Conservation (phyloP, 768 basidiomycete species). For the Vararia minispora region DNA sequence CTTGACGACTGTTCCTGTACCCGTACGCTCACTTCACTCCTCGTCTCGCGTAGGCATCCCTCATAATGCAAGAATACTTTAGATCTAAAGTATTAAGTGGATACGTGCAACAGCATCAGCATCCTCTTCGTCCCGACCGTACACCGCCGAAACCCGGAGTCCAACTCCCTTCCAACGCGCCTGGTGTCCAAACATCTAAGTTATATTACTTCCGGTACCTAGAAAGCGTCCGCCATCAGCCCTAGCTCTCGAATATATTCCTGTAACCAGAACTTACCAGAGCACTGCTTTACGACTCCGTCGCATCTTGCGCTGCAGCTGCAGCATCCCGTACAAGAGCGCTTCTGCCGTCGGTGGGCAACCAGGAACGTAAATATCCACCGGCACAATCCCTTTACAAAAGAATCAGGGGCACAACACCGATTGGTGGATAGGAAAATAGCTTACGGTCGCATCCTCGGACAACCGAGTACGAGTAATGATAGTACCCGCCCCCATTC, state of each 20-base stretch:
- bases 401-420: conserved; percentile 8
- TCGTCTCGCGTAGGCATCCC: too few relatives aligned
- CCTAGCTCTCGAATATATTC: neutral
- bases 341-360: conserved; percentile 97
- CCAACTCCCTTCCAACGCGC: too few relatives aligned
- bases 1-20: too few relatives aligned
- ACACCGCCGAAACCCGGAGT: too few relatives aligned
- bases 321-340: conserved; percentile 91
- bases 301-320: conserved; percentile 94
- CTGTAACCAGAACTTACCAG: conserved; percentile 43
- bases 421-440: neutral
- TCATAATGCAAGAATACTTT: too few relatives aligned
- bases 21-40: too few relatives aligned
- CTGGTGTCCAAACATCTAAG: too few relatives aligned
- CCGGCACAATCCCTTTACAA: conserved; percentile 78
- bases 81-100: too few relatives aligned
- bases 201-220: conserved; percentile 40
- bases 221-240: neutral
- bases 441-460: conserved; percentile 90
- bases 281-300: conserved; percentile 75
- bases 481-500: conserved; percentile 95
- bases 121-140: too few relatives aligned
- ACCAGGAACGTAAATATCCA: conserved; percentile 96
- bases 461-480: conserved; percentile 98
- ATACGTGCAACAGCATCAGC: too few relatives aligned